Conservation (phyloP, 2,329 filamentous ascomycete species). For the Hysterium pulicare region DNA sequence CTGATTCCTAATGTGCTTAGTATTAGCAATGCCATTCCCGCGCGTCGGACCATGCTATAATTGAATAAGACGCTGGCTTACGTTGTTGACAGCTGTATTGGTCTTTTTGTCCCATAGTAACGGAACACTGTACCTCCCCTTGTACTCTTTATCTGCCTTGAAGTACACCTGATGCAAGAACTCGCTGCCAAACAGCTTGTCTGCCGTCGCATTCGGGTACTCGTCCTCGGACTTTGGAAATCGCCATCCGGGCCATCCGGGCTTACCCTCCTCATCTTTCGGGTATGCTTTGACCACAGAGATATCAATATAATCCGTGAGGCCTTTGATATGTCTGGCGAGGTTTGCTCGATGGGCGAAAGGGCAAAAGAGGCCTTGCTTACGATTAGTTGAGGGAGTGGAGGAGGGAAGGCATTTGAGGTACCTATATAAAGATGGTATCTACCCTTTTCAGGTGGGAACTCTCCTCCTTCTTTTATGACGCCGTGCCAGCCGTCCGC, state of each 20-base stretch:
- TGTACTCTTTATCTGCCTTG: constrained; percentile 57
- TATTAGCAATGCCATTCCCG: not conserved
- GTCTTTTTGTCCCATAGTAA: constrained; percentile 60
- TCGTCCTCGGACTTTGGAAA: constrained; percentile 53
- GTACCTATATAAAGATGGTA: constrained; percentile 55
- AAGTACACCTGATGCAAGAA: constrained; percentile 64
- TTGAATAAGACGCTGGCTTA: constrained; percentile 7
- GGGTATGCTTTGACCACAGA: constrained; percentile 64
- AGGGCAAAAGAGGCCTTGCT: constrained; percentile 59
- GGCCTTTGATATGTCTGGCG: constrained; percentile 56
- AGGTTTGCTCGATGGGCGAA: constrained; percentile 62
- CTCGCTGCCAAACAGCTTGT: constrained; percentile 56
- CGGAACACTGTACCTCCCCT: constrained; percentile 60
- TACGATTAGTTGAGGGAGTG: not conserved
- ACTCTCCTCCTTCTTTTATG: constrained; percentile 46
- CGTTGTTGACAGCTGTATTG: constrained; percentile 57
- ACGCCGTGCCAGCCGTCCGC: constrained; percentile 52
- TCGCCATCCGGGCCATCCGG: constrained; percentile 62
- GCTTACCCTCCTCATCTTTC: constrained; percentile 60
- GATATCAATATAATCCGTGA: constrained; percentile 53
- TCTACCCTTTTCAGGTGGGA: constrained; percentile 49
- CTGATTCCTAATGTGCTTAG: constrained; percentile 43
- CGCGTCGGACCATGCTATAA: not conserved
- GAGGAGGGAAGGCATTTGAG: not conserved
- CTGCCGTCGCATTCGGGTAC: constrained; percentile 59